A percentile compares a stretch with the other conserved stretches of the same genome.
phyloP scores from a whole-genome alignment of 768 basidiomycete genomes.

The Sporobolomyces roseus region DNA sequence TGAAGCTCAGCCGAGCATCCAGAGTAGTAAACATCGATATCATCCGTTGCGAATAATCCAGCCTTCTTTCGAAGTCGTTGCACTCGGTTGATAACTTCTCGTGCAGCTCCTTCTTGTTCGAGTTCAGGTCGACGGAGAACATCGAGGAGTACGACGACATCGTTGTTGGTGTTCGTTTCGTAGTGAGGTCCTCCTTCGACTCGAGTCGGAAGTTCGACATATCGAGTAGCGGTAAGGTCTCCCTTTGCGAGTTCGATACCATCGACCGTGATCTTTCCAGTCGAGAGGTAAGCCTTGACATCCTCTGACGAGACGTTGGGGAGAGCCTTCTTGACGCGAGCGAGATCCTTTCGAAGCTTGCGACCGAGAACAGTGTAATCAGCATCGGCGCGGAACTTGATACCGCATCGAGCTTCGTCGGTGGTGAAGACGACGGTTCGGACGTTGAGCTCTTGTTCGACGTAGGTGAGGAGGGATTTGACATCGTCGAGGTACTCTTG shows the following conservation, averaged over 20 bases:
- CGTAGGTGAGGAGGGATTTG: slow-evolving; percentile 75
- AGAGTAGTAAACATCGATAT: slow-evolving; percentile 78
- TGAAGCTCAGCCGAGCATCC: slow-evolving; percentile 66
- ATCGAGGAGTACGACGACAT: slow-evolving; percentile 90
- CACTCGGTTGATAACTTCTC: slow-evolving; percentile 85
- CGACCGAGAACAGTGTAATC: slow-evolving; percentile 93
- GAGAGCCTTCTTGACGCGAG: slow-evolving; percentile 79
- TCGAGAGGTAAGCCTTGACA: slow-evolving; percentile 69
- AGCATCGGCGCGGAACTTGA: slow-evolving; percentile 83
- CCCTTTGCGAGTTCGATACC: slow-evolving; percentile 84
- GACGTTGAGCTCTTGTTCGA: slow-evolving; percentile 91
- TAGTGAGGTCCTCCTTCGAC: slow-evolving; percentile 61
- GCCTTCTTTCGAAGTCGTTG: slow-evolving; percentile 95
- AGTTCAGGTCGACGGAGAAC: slow-evolving; percentile 81
- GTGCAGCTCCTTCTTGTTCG: slow-evolving; percentile 77
- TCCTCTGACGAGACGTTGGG: slow-evolving; percentile 74
- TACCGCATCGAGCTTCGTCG: slow-evolving; percentile 77
- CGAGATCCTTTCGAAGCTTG: slow-evolving; percentile 88
- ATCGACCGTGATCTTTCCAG: slow-evolving; percentile 75
- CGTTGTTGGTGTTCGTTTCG: slow-evolving; percentile 73
- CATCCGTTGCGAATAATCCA: slow-evolving; percentile 89
- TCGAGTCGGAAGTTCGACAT: slow-evolving; percentile 71
- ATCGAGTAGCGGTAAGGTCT: slow-evolving; percentile 87
- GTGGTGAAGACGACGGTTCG: slow-evolving; percentile 83
- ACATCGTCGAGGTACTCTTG: slow-evolving; percentile 78